Evolutionary conservation across 1,139 yeast species (phyloP), one percentile per base, ranked within the genome.

Genomic region (Pneumocystis jirovecii): DNA sequence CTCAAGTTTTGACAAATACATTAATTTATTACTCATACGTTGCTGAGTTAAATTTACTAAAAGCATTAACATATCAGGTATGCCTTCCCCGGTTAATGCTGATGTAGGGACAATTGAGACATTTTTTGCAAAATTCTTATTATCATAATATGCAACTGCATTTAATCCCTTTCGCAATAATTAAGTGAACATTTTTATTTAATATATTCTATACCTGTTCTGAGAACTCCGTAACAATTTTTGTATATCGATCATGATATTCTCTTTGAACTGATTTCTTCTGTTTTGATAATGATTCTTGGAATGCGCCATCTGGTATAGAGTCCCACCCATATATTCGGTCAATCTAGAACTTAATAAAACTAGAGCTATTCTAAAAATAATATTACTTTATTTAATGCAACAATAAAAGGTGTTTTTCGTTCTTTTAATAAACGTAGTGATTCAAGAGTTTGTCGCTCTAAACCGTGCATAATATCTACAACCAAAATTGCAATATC

Each of bases 81-180:
- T 95, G 86, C 99, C 99, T 79, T 95, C 99, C 77, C 98, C 99
- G 39, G 97, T 91, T 63, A 91, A 95, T 67, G 99, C 98, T 68
- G 97, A 91, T 17, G 98, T 93, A 71, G 99, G 98, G 65, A 95
- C 96, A 73, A 95, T 86, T 56, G 97, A 90, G 67, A 95, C 98
- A 73, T 86, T 89, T 76, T 89, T 89, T 67, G 97, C 79, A 82
- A 93, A 80, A 79, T 91, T 93, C 77, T 87, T 88, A 82, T 95
- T 95, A 77, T 93, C 89, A 85, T 81, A 93, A 78, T 95, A 95
- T 70, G 93, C 83, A 79, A 93, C 98, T 65, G 97, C 88, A 80
- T 95, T 95, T 79, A 95, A 86, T 73, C 98, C 98, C 79, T 50
- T 50, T 50, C 25, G 2, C 12, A 1, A 10, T 50, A 50, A 50